Conservation (phyloP, 2,329 filamentous ascomycete genomes). For the Cyphellophora attinorum region DNA sequence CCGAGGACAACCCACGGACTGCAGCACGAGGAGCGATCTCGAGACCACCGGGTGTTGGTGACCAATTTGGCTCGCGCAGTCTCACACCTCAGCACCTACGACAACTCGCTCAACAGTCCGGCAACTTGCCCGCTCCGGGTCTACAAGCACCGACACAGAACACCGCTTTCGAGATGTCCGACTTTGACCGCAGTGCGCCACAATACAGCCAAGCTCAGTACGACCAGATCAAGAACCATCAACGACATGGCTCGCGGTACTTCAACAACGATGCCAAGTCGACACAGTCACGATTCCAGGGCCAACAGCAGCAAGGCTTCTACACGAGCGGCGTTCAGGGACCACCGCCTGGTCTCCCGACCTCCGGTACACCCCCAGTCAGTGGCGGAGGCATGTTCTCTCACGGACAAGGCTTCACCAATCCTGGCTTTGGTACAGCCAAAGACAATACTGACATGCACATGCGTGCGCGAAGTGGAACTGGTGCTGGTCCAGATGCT, state of each 20-base stretch:
- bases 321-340: constrained; percentile 81
- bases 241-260: constrained; percentile 76
- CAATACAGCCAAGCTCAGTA: constrained; percentile 55
- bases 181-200: constrained; percentile 46
- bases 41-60: constrained; percentile 52
- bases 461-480: constrained; percentile 57
- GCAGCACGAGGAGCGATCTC: constrained; percentile 53
- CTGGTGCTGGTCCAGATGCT: constrained; percentile 68
- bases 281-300: constrained; percentile 29
- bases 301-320: constrained; percentile 47
- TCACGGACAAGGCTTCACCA: constrained; percentile 74
- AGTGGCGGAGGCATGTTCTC: constrained; percentile 74
- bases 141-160: constrained; percentile 30
- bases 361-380: constrained; percentile 83
- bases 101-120: constrained; percentile 57
- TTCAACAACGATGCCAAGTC: constrained; percentile 60
- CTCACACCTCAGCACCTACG: constrained; percentile 75
- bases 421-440: constrained; percentile 50
- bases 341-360: constrained; percentile 89
- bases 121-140: constrained; percentile 49
- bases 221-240: constrained; percentile 51
- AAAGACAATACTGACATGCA: constrained; percentile 73
- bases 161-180: constrained; percentile 18
- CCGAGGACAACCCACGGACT: constrained; percentile 57
- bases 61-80: constrained; percentile 49